These are phyloP conservation scores for Cutaneotrichosporon mucoides DNA, from an alignment of 1,284 basidiomycete species.

Conservation along the genomic window DNA sequence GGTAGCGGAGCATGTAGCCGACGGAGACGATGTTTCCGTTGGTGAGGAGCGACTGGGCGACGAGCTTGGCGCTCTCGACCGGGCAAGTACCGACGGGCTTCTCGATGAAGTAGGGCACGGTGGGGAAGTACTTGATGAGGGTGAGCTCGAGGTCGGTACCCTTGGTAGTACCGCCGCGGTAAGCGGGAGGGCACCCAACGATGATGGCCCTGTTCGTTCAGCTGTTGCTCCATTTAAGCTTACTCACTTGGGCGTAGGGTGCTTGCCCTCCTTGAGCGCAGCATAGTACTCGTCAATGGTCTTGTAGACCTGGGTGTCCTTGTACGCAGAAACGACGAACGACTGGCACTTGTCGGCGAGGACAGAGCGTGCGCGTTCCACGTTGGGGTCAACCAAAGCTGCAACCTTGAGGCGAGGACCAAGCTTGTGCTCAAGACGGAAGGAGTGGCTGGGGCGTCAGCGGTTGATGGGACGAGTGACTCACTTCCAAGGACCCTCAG, in stretches of 20 bases:
- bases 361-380: constrained; percentile 73
- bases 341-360: constrained; percentile 87
- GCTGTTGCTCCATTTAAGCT: not conserved
- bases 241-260: constrained; percentile 51
- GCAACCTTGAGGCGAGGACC: constrained; percentile 93
- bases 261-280: constrained; percentile 56
- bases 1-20: constrained; percentile 87
- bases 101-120: constrained; percentile 88
- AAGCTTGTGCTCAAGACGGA: constrained; percentile 93
- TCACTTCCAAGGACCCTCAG: constrained; percentile 59
- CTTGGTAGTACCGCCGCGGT: constrained; percentile 70
- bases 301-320: constrained; percentile 81
- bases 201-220: constrained; percentile 61
- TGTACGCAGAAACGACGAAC: constrained; percentile 93
- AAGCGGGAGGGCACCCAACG: constrained; percentile 89
- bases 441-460: constrained; percentile 60
- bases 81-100: constrained; percentile 88
- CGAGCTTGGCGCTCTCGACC: constrained; percentile 55
- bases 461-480: not conserved
- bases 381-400: constrained; percentile 86
- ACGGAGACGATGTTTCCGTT: constrained; percentile 79
- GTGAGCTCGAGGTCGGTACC: constrained; percentile 82
- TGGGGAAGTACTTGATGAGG: constrained; percentile 84
- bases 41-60: constrained; percentile 64
- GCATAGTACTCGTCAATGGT: constrained; percentile 78